Evolutionary conservation across 768 basidiomycete genomes (phyloP), one percentile per base, ranked within the genome.

Genomic region (Pulveroboletus ravenelii): DNA sequence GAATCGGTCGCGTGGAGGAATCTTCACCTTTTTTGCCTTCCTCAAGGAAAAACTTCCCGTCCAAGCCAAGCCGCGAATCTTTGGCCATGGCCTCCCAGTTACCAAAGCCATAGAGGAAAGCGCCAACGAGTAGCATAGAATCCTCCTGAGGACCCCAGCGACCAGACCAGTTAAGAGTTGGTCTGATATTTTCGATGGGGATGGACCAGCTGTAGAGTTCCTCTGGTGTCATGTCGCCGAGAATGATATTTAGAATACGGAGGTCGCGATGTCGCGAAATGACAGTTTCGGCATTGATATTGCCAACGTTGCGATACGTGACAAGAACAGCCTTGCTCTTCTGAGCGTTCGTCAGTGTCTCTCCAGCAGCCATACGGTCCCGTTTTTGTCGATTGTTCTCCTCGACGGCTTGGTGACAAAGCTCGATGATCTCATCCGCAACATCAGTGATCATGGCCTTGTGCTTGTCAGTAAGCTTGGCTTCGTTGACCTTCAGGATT

Each of bases 241-340:
- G 81, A 58, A 92, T 82, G 58, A 85, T 82, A 70, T 83, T 89
- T 23, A 98, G 77, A 43, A 95, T 89, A 55, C 85, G 84, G 46
- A 99, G 83, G 67, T 96, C 93, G 34, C 87, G 85, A 64, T 87
- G 75, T 30, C 96, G 83, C 23, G 90, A 90, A 47, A 96, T 80
- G 44, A 97, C 88, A 0, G 96, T 98, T 69, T 98, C 96, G 12
- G 96, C 96, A 66, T 99, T 99, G 76, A 99, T 91, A 62, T 90
- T 93, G 55, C 85, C 78, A 47, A 97, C 92, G 43, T 85, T 86
- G 54, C 89, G 82, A 74, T 85, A 96, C 18, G 85, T 84, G 58
- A 98, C 89, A 37, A 99, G 79, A 39, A 98, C 90, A 1, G 96
- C 96, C 68, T 97, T 97, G 78, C 93, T 93, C 72, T 95, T 94